Base-by-base conservation (phyloP, 2,329 filamentous ascomycete genomes). In the Sporothrix brunneoviolacea region DNA sequence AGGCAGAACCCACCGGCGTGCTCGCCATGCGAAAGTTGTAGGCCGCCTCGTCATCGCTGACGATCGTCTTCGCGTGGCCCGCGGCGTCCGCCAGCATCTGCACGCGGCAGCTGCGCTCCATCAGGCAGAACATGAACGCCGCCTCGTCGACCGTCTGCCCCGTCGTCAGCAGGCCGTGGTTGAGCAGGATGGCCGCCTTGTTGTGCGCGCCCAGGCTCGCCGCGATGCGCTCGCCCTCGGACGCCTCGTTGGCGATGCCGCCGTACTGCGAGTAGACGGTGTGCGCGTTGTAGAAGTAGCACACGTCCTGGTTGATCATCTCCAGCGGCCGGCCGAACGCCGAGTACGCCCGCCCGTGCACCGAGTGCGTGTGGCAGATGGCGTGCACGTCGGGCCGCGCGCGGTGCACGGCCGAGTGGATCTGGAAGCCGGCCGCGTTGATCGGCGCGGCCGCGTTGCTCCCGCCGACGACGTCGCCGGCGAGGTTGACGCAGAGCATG, bases 21-120 rank as follows among this genome's bases (percentile, higher is more conserved):
- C 54, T 55, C 9, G 54, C 52, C 52, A 54, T 51, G 28, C 48
- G 44, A n/a, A 32, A 54, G 36, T 51, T 56, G 56, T 64, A 62
- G 6, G 61, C 62, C 9, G 66, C 66, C 57, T 68, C 66, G 19
- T 64, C 62, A 54, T 68, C 64, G 48, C 58, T 61, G 54, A 69
- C 65, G 49, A 66, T 12, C 35, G 52, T 55, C 59, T 55, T 55
- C 10, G 41, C 27, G 15, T 30, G 18, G 8, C 55, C 53, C 2
- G 80, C 79, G 0, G 79, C 78, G 60, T 84, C 80, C 9, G 75
- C 73, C 54, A 73, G 63, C 38, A 84, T 62, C 61, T 89, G 86
- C 9, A 83, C 72, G 48, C 81, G 74, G 57, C 85, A 89, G 9
- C 77, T 83, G 78, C 15, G 79, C 69, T 84, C 81, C 65, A 82